Evolutionary conservation across 306 rosid genomes (phyloP), one percentile per base, ranked within the genome.

Genomic region (Trichosanthes truncata): DNA sequence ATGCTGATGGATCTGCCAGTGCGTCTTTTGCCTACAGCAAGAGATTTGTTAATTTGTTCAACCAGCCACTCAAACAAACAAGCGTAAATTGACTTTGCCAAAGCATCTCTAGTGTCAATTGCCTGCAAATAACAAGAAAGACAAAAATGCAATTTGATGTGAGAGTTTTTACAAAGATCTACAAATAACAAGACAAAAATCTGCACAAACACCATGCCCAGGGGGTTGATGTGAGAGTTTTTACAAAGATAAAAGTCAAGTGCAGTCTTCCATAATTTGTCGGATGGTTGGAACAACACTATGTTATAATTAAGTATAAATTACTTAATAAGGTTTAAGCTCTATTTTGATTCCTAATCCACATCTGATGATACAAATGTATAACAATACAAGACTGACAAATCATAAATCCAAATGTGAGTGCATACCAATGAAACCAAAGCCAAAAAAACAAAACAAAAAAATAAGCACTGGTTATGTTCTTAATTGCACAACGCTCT

Each of bases 1-100:
- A 95, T 95, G 84, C 99, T 91, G 82, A 95, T 95, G 40, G 99
- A 93, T 95, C 98, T 95, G 84, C 99, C 97, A 3, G 98, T 95
- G 79, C 93, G 89, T 41, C 99, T 89, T 85, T 95, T 95, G 81
- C 99, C 99, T 80, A 91, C 99, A 36, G 92, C 96, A 82, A 95
- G 99, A 55, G 99, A 95, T 86, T 91, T 91, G 90, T 95, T 95
- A 74, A 95, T 95, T 87, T 95, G 99, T 81, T 93, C 97, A 65
- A 95, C 96, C 86, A 95, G 80, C 99, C 99, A 95, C 75, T 95
- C 99, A 88, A 93, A 95, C 79, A 95, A 79, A 81, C 94, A 91
- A 41, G 98, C 90, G 82, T 95, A 95, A 69, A 95, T 88, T 80
- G 97, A 95, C 90, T 95, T 95, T 9, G 99, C 97, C 92, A 95